These are phyloP conservation scores for Vigna nakashimae DNA, from an alignment of 306 rosid genomes.

Conservation along the genomic window DNA sequence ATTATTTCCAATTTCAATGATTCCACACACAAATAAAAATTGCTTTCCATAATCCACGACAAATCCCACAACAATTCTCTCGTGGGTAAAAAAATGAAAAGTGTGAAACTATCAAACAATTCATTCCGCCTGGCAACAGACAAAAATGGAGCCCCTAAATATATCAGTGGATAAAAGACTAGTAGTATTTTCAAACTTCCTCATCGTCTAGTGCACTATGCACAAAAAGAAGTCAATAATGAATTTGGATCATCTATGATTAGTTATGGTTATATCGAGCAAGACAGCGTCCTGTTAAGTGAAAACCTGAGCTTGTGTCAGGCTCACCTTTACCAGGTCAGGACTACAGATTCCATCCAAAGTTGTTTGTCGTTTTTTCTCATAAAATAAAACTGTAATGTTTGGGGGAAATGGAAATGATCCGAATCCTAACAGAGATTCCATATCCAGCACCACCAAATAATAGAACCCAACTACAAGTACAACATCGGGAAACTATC, in stretches of 20 bases:
- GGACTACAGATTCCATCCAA: no score
- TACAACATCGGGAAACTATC: not conserved
- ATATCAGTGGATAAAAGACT: not conserved
- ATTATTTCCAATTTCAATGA: not conserved
- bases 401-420: not conserved
- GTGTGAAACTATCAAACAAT: not conserved
- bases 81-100: not conserved
- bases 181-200: no score
- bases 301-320: no score
- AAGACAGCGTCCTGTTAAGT: no score
- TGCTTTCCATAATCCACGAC: not conserved
- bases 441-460: not conserved
- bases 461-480: constrained; percentile 1
- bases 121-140: not conserved
- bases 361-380: no score
- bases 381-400: no score
- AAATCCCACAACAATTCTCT: not conserved
- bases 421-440: not conserved
- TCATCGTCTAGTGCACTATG: no score
- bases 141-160: not conserved
- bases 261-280: no score
- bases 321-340: no score
- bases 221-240: no score
- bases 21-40: not conserved
- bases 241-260: no score